These are phyloP conservation scores for Dioscorea alata DNA, from an alignment of 106 monocot genomes.

Conservation along the genomic window DNA sequence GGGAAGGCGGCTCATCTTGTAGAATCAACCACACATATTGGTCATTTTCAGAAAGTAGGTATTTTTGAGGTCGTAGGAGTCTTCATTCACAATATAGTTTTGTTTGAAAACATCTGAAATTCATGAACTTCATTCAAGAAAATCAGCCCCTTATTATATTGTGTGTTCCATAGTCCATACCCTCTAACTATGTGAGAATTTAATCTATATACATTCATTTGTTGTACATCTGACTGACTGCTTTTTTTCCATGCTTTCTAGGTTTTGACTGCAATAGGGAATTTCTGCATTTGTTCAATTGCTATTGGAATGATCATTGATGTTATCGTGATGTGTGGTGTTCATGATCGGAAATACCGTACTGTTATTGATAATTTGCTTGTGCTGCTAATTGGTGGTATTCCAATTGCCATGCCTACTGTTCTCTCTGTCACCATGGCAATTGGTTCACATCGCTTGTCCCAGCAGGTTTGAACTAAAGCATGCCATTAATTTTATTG, in stretches of 20 bases:
- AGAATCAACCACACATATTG: constrained; percentile 50
- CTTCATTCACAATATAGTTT: not conserved
- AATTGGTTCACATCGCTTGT: constrained; percentile 48
- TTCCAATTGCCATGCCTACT: too few relatives aligned
- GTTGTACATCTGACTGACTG: too few relatives aligned
- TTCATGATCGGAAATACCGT: constrained; percentile 30
- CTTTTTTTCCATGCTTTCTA: constrained; percentile 7
- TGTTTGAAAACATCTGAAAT: not conserved
- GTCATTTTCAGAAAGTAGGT: constrained; percentile 57
- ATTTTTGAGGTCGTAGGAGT: not conserved
- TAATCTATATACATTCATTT: too few relatives aligned
- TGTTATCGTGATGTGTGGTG: constrained; percentile 30
- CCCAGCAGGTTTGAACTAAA: constrained; percentile 2
- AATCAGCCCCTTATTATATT: not conserved
- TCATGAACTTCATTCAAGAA: not conserved
- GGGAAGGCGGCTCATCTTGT: constrained; percentile 64
- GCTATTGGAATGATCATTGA: constrained; percentile 46
- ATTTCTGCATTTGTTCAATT: constrained; percentile 58
- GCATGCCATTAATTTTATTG: too few relatives aligned
- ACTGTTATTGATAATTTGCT: constrained; percentile 40
- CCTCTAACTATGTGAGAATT: not conserved
- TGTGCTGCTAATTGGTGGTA: constrained; percentile 15
- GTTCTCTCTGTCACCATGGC: constrained; percentile 9
- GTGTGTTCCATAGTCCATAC: not conserved
- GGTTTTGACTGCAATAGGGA: constrained; percentile 56